Conservation (phyloP, 2,329 filamentous ascomycete species). For the Oidium heveae region DNA sequence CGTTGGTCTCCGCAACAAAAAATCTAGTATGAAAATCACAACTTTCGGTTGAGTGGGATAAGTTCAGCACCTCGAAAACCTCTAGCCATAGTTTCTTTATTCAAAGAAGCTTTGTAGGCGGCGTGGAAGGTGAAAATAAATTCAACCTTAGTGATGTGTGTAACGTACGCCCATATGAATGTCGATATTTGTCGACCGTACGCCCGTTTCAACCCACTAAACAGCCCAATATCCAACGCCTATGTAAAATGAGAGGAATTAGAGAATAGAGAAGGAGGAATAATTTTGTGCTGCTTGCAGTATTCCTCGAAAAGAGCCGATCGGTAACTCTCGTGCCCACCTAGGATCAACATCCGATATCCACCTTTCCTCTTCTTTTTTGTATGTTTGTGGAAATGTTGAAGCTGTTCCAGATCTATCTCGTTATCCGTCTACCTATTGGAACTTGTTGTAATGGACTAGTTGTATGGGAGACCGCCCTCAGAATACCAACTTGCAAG, state of each 20-base stretch:
- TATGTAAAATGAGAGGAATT: slow-evolving; percentile 16
- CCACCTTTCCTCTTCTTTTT: too few species aligned
- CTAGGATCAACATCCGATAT: too few species aligned
- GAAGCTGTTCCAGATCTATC: too few species aligned
- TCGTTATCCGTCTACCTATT: too few species aligned
- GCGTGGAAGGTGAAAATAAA: neutral
- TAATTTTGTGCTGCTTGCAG: neutral
- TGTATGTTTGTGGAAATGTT: too few species aligned
- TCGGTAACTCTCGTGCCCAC: too few species aligned
- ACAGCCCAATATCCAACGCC: slow-evolving; percentile 15
- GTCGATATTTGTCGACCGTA: neutral
- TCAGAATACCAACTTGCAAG: too few species aligned
- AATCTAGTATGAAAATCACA: neutral
- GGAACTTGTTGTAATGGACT: too few species aligned
- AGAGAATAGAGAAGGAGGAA: neutral
- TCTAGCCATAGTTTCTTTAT: neutral
- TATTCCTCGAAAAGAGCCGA: too few species aligned
- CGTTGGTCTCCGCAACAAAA: neutral
- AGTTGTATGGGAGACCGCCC: too few species aligned
- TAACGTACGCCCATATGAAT: neutral
- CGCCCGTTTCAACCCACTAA: slow-evolving; percentile 13
- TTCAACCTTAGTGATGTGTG: neutral
- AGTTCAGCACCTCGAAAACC: neutral
- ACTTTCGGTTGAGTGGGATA: neutral
- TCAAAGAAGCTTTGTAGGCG: too few species aligned